phyloP scores from a whole-genome alignment of 2,329 filamentous ascomycete genomes.

The Dothistroma pini region DNA sequence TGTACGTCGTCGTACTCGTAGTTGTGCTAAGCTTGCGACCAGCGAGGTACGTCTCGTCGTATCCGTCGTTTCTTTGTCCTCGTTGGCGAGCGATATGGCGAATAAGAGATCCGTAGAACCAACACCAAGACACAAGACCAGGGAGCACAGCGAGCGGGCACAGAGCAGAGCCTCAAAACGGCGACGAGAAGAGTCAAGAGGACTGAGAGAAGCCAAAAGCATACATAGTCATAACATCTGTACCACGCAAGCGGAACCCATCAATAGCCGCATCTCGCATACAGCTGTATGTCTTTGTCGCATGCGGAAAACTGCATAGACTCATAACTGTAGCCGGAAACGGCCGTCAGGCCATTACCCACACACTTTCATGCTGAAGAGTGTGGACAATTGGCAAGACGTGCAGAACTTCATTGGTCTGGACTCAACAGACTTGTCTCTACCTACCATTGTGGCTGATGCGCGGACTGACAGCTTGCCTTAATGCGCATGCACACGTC shows the following conservation, averaged over 20 bases:
- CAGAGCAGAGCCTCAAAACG: background rate
- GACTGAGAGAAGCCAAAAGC: background rate
- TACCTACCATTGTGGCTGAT: background rate
- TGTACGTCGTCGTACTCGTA: background rate
- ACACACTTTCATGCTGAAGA: conserved; percentile 15
- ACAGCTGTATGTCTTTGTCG: conserved; percentile 25
- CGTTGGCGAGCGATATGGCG: background rate
- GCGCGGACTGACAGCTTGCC: background rate
- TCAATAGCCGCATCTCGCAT: conserved; percentile 14
- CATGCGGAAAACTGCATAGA: conserved; percentile 19
- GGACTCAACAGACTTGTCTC: too few relatives aligned
- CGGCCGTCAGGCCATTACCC: background rate
- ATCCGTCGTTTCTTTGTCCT: background rate
- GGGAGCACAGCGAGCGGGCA: background rate
- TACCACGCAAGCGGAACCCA: conserved; percentile 22
- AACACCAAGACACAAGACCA: background rate
- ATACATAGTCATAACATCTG: conserved; percentile 11
- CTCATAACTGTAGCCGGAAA: conserved; percentile 14
- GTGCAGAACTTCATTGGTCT: background rate
- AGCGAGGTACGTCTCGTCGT: background rate
- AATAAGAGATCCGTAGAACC: too few relatives aligned
- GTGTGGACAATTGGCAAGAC: conserved; percentile 23
- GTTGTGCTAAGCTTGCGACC: background rate
- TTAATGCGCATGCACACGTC: background rate
- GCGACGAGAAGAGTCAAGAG: background rate